A percentile compares a stretch with the other conserved stretches of the same genome.
Evolutionary conservation across 257 asterid genomes (phyloP).

Genomic region (Capsicum chinense): DNA sequence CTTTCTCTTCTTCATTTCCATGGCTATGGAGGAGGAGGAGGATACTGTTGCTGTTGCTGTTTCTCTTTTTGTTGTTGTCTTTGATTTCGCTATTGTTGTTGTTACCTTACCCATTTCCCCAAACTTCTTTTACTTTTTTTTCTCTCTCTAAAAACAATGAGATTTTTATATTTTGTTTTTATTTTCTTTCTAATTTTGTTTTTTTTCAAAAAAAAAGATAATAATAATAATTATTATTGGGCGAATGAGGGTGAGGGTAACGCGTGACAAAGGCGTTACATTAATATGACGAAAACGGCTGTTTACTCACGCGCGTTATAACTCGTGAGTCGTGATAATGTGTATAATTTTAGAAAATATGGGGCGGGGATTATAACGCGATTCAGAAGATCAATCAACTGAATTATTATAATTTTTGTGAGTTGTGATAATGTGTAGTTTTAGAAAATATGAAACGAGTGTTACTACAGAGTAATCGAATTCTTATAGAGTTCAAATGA

Average conservation of each 20-base stretch:
- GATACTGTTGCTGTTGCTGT: slow-evolving; percentile 31
- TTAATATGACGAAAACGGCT: neutral
- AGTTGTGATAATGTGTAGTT: too few species aligned
- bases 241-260: neutral
- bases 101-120: slow-evolving; percentile 70
- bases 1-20: slow-evolving; percentile 66
- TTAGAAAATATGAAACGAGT: too few species aligned
- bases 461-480: too few species aligned
- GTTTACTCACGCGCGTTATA: neutral
- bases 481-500: too few species aligned
- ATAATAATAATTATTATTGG: too few species aligned
- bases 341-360: too few species aligned
- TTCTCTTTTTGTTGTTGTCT: slow-evolving; percentile 34
- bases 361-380: too few species aligned
- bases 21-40: slow-evolving; percentile 4
- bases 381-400: too few species aligned
- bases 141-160: neutral
- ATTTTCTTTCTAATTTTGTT: neutral
- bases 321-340: neutral
- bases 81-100: slow-evolving; percentile 43
- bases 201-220: neutral
- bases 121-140: neutral
- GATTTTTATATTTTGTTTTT: neutral
- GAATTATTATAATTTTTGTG: too few species aligned
- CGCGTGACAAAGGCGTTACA: neutral